Percentiles rank a stretch among this genome's conserved stretches.
These are phyloP conservation scores for Russula compacta DNA, from an alignment of 768 basidiomycete genomes.

Conservation along the genomic window DNA sequence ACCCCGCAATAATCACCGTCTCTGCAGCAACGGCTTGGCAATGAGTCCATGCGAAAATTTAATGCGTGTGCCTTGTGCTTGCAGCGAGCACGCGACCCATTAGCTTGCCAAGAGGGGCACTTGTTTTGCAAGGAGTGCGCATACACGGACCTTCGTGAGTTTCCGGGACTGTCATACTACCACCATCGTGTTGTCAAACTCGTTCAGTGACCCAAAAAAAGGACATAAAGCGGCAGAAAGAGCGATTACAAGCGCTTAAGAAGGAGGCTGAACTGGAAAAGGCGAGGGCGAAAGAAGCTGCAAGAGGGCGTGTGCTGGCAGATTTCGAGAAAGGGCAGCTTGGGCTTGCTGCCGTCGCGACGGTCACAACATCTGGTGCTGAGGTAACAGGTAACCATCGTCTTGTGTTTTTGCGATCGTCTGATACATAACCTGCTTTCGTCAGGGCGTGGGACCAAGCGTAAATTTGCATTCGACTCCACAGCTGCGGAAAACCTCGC, in stretches of 20 bases:
- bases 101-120: conserved; percentile 80
- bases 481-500: conserved; percentile 62
- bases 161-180: background rate
- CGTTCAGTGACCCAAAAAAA: conserved; percentile 75
- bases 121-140: conserved; percentile 95
- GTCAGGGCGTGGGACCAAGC: conserved; percentile 56
- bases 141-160: conserved; percentile 72
- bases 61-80: conserved; percentile 89
- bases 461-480: conserved; percentile 79
- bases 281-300: conserved; percentile 54
- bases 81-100: conserved; percentile 71
- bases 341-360: conserved; percentile 44
- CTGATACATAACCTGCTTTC: background rate
- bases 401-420: background rate
- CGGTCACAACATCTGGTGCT: conserved; percentile 34
- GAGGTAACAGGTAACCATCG: conserved; percentile 32
- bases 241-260: conserved; percentile 61
- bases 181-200: background rate
- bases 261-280: conserved; percentile 77
- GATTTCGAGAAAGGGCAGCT: conserved; percentile 89
- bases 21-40: conserved; percentile 67
- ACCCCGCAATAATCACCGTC: background rate
- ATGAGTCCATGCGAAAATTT: conserved; percentile 88
- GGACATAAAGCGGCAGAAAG: conserved; percentile 87
- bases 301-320: conserved; percentile 76